Evolutionary conservation across 305 asterid genomes (phyloP), one percentile per base, ranked within the genome.

Genomic region (Fraxinus paxiana): DNA sequence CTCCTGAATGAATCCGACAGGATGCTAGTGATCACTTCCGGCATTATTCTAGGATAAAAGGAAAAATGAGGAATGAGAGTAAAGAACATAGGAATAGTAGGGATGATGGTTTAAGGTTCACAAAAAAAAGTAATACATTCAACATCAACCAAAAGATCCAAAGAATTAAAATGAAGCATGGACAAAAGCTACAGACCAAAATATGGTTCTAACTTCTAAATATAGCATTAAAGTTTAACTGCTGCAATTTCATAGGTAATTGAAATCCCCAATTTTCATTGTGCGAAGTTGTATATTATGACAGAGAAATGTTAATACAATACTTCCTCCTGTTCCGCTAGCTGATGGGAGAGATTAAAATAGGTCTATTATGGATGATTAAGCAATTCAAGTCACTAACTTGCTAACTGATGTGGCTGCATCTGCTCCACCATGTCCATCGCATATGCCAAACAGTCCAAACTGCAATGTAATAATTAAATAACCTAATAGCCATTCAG

Each of bases 351-450:
- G 73, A 67, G 73, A 33, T 67, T 67, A 67, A 67, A 22, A 10
- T 26, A 24, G 34, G 28, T 10, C 34, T 7, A 78, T 77, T 80
- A 69, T 6, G 78, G 9, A 48, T 51, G 24, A 46, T 10, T 22
- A 77, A 38, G 73, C 41, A 81, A 41, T 30, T 63, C 35, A 77
- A 51, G 81, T 33, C n/a, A 90, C 94, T 90, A 79, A 96, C 99
- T 94, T 91, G 98, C 98, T 91, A 82, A 89, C 98, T 82, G 97
- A 89, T 74, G 88, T 86, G 74, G 99, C 98, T 72, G 99, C 99
- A 87, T 89, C 92, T 67, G 92, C 96, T 84, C 99, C 99, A 69
- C 99, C 99, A 83, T 96, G 99, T 76, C 99, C 99, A 65, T 96
- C 99, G 9, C 96, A 94, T 86, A 96, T 90, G 74, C 94, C 96